Evolutionary conservation across 176 grass and related monocot genomes (phyloP), one percentile per base, ranked within the genome.

Genomic region (Pontederia paniculata): DNA sequence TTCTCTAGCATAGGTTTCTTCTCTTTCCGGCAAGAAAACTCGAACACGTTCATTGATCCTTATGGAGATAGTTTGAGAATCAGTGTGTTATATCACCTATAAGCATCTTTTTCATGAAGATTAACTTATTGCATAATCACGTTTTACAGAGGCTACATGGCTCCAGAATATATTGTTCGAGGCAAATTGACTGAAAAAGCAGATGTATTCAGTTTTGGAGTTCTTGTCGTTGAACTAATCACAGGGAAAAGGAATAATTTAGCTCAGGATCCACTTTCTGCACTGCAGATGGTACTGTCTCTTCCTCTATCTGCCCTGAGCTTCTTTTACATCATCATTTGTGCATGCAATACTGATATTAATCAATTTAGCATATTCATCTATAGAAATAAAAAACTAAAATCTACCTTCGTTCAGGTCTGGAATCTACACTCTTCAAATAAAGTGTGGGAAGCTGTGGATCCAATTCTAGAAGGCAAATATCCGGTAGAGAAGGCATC

Each of bases 91-190:
- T 50, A 50, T 16, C 15, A 13, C 15, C 8, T 50, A 17, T 15
- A 7, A 6, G 13, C 48, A 50, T 48, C 48, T 7, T 5, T 16
- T 17, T 13, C 48, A 50, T 50, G n/a, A 50, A 5, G 15, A 16
- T 13, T 23, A 57, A 28, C 14, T 9, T 31, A 13, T 50, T 25
- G 19, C 44, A 50, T 22, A 8, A 37, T 28, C 17, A 6, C 51
- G 48, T 12, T 52, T 66, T 66, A 48, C 42, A 66, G 63, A 53
- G 63, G 63, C 23, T 66, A 66, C 11, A 52, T 66, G 63, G 63
- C 48, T 21, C 63, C 63, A 1, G 63, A 66, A 28, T 66, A 66
- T 52, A 23, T 66, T 18, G 63, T 52, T 66, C 48, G 49, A 13
- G 63, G 63, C 63, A 51, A 42, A 47, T 43, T 66, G 63, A 52